phyloP scores from a whole-genome alignment of 208 protist genomes.

The Trypanosoma avium region DNA sequence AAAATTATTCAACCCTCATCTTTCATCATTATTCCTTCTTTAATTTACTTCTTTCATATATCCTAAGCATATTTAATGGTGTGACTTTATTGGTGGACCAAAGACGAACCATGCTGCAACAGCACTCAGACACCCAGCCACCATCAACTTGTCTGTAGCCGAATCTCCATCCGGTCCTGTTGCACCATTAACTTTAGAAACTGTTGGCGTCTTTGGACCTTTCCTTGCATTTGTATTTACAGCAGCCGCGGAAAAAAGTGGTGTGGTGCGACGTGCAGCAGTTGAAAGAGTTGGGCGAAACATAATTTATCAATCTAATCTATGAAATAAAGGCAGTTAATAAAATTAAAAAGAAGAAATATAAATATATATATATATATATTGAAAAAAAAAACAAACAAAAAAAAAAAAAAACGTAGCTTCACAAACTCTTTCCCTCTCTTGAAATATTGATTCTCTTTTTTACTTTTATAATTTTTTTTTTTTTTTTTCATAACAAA shows the following conservation, averaged over 20 bases:
- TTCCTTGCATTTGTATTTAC: constrained; percentile 21
- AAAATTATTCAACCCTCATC: not conserved
- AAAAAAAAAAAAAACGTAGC: too few relatives aligned
- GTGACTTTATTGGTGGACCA: constrained; percentile 56
- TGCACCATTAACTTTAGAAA: constrained; percentile 58
- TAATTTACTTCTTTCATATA: not conserved
- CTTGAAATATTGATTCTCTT: not conserved
- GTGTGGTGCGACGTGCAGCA: constrained; percentile 30
- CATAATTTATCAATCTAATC: constrained; percentile 26
- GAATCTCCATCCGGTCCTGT: constrained; percentile 58
- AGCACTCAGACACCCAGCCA: constrained; percentile 35
- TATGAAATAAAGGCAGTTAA: not conserved
- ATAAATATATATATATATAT: too few relatives aligned
- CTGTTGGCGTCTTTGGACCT: not conserved
- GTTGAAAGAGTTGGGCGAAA: constrained; percentile 42
- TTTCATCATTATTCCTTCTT: not conserved
- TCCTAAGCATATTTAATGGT: constrained; percentile 45
- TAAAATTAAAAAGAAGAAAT: not conserved
- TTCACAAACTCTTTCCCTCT: not conserved
- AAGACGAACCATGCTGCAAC: constrained; percentile 59
- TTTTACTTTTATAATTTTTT: too few relatives aligned
- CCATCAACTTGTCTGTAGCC: constrained; percentile 64
- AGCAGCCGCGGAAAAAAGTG: constrained; percentile 14
- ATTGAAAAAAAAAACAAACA: too few relatives aligned
- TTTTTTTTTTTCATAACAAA: too few relatives aligned